Evolutionary conservation across 1,284 basidiomycete genomes (phyloP).

Genomic region (Ceratorhiza oryzae-sativae): DNA sequence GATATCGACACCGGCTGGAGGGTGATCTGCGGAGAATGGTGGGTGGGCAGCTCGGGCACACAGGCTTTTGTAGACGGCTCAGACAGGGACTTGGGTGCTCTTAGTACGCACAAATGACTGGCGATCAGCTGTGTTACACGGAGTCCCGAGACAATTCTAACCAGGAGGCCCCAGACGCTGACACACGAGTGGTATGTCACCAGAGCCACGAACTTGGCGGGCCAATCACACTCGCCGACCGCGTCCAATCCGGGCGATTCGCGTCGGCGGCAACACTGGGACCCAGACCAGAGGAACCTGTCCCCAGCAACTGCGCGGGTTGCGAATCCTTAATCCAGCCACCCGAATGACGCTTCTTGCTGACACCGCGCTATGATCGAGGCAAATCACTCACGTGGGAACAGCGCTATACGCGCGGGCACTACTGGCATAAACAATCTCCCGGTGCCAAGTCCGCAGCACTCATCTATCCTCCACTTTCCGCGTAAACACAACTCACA

Average conservation of each 20-base stretch:
- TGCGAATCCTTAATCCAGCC: constrained; percentile 19
- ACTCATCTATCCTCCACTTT: too few relatives aligned
- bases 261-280: constrained; percentile 8
- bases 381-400: constrained; percentile 9
- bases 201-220: constrained; percentile 28
- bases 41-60: not conserved
- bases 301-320: not conserved
- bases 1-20: not conserved
- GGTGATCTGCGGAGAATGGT: constrained; percentile 3
- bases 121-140: constrained; percentile 27
- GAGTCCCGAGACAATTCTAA: constrained; percentile 33
- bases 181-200: constrained; percentile 23
- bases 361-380: constrained; percentile 30
- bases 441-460: not conserved
- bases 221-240: constrained; percentile 24
- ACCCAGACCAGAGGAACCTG: constrained; percentile 1
- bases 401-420: not conserved
- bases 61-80: constrained; percentile 30
- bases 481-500: too few relatives aligned
- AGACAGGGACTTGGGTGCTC: not conserved
- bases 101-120: constrained; percentile 24
- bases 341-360: constrained; percentile 16
- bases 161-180: not conserved
- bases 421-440: not conserved
- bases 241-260: constrained; percentile 10